These are phyloP conservation scores for Ophiostoma populinum DNA, from an alignment of 2,329 filamentous ascomycete genomes.

Conservation along the genomic window DNA sequence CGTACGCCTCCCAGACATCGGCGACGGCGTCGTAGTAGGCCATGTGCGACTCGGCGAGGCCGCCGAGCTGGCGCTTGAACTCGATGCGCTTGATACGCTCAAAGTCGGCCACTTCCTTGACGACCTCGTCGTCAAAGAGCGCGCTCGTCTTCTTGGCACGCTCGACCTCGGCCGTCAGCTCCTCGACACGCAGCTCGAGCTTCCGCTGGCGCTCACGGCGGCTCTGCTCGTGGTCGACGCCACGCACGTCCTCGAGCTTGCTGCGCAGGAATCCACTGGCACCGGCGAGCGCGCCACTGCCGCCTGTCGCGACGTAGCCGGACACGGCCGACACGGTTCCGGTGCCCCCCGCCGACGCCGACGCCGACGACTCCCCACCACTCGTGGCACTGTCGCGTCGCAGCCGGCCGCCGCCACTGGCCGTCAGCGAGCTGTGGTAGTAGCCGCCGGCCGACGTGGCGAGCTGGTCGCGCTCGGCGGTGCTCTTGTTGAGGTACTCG, in stretches of 20 bases:
- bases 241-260: slow-evolving; percentile 92
- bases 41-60: slow-evolving; percentile 69
- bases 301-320: slow-evolving; percentile 7
- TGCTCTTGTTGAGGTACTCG: slow-evolving; percentile 86
- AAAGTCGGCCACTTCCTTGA: slow-evolving; percentile 84
- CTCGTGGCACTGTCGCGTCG: not conserved
- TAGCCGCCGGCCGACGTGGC: slow-evolving; percentile 34
- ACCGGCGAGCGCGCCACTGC: slow-evolving; percentile 37
- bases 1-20: slow-evolving; percentile 74
- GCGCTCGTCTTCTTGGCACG: slow-evolving; percentile 72
- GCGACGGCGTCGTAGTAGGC: slow-evolving; percentile 69
- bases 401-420: slow-evolving; percentile 8
- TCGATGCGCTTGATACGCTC: slow-evolving; percentile 91
- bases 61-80: slow-evolving; percentile 74
- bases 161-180: slow-evolving; percentile 79
- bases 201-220: slow-evolving; percentile 76
- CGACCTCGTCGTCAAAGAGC: slow-evolving; percentile 90
- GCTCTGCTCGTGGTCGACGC: slow-evolving; percentile 88
- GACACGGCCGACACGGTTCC: not conserved
- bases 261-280: slow-evolving; percentile 75
- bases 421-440: slow-evolving; percentile 15
- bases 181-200: slow-evolving; percentile 81
- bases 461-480: slow-evolving; percentile 67
- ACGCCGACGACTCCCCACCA: not conserved
- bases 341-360: not conserved